phyloP scores from a whole-genome alignment of 306 rosid species.

The Lathyrus sativus region DNA sequence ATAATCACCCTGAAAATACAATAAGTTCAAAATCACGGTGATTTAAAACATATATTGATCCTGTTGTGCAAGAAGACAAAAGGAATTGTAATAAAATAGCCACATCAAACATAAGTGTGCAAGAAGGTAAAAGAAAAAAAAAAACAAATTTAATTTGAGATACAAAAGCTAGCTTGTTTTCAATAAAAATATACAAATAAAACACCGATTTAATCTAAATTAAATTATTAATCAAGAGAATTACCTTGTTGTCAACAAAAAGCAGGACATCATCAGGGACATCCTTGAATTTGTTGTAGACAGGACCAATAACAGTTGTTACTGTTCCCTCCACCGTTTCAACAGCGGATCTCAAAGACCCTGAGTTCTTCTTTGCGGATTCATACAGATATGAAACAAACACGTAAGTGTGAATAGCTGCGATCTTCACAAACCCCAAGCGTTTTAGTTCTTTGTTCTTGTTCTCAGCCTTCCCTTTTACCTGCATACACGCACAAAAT shows the following conservation, averaged over 20 bases:
- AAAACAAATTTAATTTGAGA: too few relatives aligned
- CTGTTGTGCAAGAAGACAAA: too few relatives aligned
- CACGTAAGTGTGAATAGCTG: slow-evolving; percentile 51
- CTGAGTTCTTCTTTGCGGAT: slow-evolving; percentile 70
- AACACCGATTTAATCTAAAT: neutral
- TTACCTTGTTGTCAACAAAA: slow-evolving; percentile 71
- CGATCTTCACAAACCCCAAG: slow-evolving; percentile 61
- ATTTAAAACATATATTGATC: neutral
- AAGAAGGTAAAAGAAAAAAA: too few relatives aligned
- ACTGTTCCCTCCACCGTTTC: slow-evolving; percentile 61
- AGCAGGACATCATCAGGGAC: slow-evolving; percentile 63
- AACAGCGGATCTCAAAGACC: slow-evolving; percentile 68
- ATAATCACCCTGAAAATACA: neutral
- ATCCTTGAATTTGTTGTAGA: slow-evolving; percentile 54
- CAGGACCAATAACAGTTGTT: slow-evolving; percentile 62
- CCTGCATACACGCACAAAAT: slow-evolving; percentile 30
- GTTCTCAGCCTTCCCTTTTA: slow-evolving; percentile 42
- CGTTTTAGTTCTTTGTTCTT: slow-evolving; percentile 56
- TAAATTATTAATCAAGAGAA: neutral
- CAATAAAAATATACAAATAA: neutral
- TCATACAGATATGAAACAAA: slow-evolving; percentile 59
- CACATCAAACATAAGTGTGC: too few relatives aligned
- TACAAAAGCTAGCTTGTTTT: too few relatives aligned
- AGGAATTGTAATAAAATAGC: too few relatives aligned
- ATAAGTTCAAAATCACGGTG: neutral